Evolutionary conservation across 208 protist species (phyloP).

Genomic region (Porcisia deanei): DNA sequence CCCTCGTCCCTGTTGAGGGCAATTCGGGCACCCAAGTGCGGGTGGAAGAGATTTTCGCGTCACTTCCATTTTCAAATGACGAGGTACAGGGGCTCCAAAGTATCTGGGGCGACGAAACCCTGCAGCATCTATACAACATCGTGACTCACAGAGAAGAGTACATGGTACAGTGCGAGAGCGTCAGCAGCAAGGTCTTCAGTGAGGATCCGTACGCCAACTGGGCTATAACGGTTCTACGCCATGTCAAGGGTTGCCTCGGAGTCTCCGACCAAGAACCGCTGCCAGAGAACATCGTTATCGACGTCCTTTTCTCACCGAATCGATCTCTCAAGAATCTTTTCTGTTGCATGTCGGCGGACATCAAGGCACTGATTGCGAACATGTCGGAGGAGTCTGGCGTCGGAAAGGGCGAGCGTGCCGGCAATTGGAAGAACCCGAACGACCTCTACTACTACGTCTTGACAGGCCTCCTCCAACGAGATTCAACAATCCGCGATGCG

Average conservation of each 20-base stretch:
- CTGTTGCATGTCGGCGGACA: conserved; percentile 55
- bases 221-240: conserved; percentile 55
- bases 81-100: conserved; percentile 53
- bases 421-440: conserved; percentile 57
- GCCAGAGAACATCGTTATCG: conserved; percentile 55
- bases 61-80: conserved; percentile 53
- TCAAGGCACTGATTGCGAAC: conserved; percentile 49
- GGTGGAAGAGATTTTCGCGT: conserved; percentile 28
- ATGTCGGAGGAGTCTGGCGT: conserved; percentile 20
- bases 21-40: conserved; percentile 3
- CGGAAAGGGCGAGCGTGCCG: conserved; percentile 24
- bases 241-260: conserved; percentile 47
- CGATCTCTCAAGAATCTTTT: conserved; percentile 81
- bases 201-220: conserved; percentile 73
- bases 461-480: conserved; percentile 56
- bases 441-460: conserved; percentile 81
- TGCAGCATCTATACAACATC: conserved; percentile 69
- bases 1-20: conserved; percentile 14
- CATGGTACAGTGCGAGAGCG: conserved; percentile 72
- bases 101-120: conserved; percentile 52
- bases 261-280: conserved; percentile 33
- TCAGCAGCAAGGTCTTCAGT: conserved; percentile 49
- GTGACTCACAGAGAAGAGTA: conserved; percentile 78
- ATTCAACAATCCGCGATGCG: conserved; percentile 47
- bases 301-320: conserved; percentile 79